Evolutionary conservation across 257 asterid species (phyloP).

Genomic region (Asclepias syriaca): DNA sequence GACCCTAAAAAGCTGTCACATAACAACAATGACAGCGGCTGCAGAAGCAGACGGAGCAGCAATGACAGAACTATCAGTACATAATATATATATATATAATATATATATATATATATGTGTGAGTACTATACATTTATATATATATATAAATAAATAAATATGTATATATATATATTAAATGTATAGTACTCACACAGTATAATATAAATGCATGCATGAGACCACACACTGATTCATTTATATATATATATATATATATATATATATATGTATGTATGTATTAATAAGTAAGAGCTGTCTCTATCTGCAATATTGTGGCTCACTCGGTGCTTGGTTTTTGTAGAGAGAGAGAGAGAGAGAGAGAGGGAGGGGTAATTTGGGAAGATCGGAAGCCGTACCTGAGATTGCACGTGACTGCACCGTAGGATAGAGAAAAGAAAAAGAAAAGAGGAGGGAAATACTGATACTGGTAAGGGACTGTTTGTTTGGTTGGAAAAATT

Average conservation of each 20-base stretch:
- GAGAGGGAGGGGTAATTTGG: background rate
- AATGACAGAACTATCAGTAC: constrained; percentile 21
- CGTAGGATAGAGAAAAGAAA: constrained; percentile 26
- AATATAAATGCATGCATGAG: constrained; percentile 28
- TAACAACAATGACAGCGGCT: constrained; percentile 49
- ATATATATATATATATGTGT: background rate
- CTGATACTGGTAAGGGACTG: background rate
- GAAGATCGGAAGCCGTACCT: constrained; percentile 31
- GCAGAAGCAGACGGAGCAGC: constrained; percentile 6
- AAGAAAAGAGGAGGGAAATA: background rate
- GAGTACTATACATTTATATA: background rate
- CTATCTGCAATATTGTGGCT: constrained; percentile 10
- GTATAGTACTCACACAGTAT: constrained; percentile 11
- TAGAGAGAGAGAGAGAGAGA: constrained; percentile 13
- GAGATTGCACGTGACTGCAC: constrained; percentile 58
- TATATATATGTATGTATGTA: background rate
- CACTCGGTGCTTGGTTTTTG: constrained; percentile 3
- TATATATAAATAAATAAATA: too few relatives aligned
- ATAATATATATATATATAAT: background rate
- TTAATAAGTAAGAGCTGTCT: constrained; percentile 20
- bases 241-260: background rate
- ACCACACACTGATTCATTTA: constrained; percentile 26
- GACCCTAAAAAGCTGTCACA: constrained; percentile 47
- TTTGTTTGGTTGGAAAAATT: constrained; percentile 2
- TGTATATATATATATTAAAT: background rate